Evolutionary conservation across 176 grass and related monocot species (phyloP), one percentile per base, ranked within the genome.

Genomic region (Musa acuminata): DNA sequence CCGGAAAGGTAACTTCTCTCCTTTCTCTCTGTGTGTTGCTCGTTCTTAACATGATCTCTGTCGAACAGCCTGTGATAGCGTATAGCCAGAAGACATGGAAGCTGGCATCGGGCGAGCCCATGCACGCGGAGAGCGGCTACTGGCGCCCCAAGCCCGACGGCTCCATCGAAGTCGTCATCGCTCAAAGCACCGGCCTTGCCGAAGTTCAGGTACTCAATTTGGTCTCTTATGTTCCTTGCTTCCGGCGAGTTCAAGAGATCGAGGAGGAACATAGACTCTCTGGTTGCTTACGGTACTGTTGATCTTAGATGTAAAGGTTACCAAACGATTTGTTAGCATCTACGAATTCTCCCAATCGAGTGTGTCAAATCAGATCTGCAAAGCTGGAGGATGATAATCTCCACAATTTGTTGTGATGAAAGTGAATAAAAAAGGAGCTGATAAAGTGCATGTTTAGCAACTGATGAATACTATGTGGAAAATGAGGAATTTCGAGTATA

Each of bases 71-170:
- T 19, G 89, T 92, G 83, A 92, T 96, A 73, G 84, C 93, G 14
- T 96, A 92, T 73, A 86, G 83, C 24, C 93, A 96, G 81, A 96
- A 69, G 83, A 96, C 89, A 54, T 92, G 89, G 93, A 92, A 86
- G 81, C 67, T 84, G 64, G 73, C 77, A 12, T 86, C 89, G 2
- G 89, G 89, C 27, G 93, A 96, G 76, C 89, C 87, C 19, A 96
- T 96, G 93, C 93, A 96, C 75, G 76, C 89, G 5, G 89, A 96
- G 85, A 96, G 87, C 75, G 93, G 93, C 54, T 96, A 92, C 79
- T 96, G 89, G 93, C 89, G 93, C 9, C 81, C 87, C 26, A 82
- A 86, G 62, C 67, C 85, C 19, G 89, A 90, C 21, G 83, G 87
- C 71, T 86, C 93, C 66, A 3, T 92, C 52, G 93, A 96, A 79